Base-by-base conservation (phyloP, 768 basidiomycete genomes). In the Neoboletus subvelutipes region DNA sequence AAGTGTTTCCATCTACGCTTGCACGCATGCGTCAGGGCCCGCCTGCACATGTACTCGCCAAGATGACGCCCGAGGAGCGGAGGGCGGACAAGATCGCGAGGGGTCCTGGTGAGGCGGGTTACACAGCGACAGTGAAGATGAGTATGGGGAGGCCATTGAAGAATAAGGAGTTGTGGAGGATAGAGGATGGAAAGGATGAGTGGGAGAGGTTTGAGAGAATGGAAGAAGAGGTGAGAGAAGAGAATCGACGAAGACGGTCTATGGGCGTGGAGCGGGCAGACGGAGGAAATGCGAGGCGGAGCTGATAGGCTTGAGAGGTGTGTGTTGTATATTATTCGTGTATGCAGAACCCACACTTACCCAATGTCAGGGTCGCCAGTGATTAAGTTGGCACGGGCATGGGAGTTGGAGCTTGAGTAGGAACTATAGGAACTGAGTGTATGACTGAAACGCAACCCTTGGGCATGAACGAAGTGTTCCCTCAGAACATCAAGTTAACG, bases 21-120 rank as follows among this genome's bases (percentile, higher is more conserved):
- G 62, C 60, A 54, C 80, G 85, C 20, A 73, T 76, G 67, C 70
- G 77, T 9, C 71, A 82, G 60, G 81, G 84, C 0, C 86, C 87
- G 1, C 90, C 92, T 0, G 82, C 88, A 0, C 84, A 84, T 60
- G 60, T 88, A 4, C 73, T 84, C 3, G 70, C 67, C 22, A 73
- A 65, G 56, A 83, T 90, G 83, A 75, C 80, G 0, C 73, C 76
- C 2, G 64, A 77, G 60, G 70, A 80, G 56, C 77, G 75, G 56
- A 71, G 67, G 50, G 66, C 76, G 68, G 87, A 90, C 59, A 73
- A 70, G 58, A 71, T 87, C 5, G 75, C 77, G 50, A 67, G 77
- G 34, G 71, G 83, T 37, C 76, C 82, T 2, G 80, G 85, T 52
- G 83, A 86, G 68, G 87, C 81, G 0, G 91, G 91, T 15, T 92